Evolutionary conservation across 352 stramenopile genomes (phyloP), one percentile per base, ranked within the genome.

Genomic region (Globisporangium camurandrum): DNA sequence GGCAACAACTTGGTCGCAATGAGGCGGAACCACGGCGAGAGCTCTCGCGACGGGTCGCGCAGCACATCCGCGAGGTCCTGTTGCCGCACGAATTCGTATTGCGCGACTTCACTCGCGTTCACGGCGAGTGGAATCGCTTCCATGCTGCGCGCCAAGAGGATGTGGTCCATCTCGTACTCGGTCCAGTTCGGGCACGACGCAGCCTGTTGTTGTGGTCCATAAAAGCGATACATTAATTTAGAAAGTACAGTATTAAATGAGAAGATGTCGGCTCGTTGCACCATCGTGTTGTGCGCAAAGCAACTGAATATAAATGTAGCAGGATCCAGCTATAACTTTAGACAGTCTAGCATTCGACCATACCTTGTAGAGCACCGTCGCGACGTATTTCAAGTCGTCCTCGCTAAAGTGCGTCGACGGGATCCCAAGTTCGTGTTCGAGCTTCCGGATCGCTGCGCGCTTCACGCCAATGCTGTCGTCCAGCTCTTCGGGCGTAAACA

Each of bases 101-200:
- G 78, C 20, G 72, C 71, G 20, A 98, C 95, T 64, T 99, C 96
- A 34, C 98, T 97, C 27, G 78, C 64, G 63, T 98, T 97, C 14
- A 95, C 69, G 17, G 91, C 62, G 27, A 98, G 51, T 20, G 65
- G 61, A 10, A 98, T 66, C 11, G 85, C 74, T 0, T 1, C 14
- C 8, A 7, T 7, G 8, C 64, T 68, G 33, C 89, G 88, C 7
- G 88, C 84, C 38, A 99, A 91, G 6, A 99, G 71, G 33, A 99
- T 95, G 66, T 99, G 97, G 61, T 99, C 97, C 66, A 99, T 97
- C 63, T 99, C 97, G 62, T 98, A 97, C 67, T 99, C 96, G 54
- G 91, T 96, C 95, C 95, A 98, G 54, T 87, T 88, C 26, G 77
- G 69, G 28, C 91, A 77, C 9, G 85, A 93, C 3, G 81, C 68